A percentile compares a stretch with the other conserved stretches of the same genome.
These are phyloP conservation scores for Naganishia cerealis DNA, from an alignment of 1,284 basidiomycete species.

Conservation along the genomic window DNA sequence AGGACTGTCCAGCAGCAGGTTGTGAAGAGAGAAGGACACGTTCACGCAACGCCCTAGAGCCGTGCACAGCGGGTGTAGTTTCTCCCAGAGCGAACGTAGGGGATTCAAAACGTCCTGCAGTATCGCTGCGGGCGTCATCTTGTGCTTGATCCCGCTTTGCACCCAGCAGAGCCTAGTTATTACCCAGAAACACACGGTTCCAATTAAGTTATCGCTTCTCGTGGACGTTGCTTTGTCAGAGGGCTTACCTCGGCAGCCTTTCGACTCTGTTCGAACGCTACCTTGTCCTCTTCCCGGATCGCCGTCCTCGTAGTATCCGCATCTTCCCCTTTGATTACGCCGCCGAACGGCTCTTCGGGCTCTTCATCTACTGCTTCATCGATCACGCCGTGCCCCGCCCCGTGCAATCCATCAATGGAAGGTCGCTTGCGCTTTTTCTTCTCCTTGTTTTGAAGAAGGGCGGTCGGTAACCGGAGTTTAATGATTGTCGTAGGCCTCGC, in stretches of 20 bases:
- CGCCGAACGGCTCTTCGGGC: slow-evolving; percentile 67
- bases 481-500: slow-evolving; percentile 37
- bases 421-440: slow-evolving; percentile 27
- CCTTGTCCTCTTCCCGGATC: slow-evolving; percentile 68
- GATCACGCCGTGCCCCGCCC: slow-evolving; percentile 42
- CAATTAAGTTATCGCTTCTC: not conserved
- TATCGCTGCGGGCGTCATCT: slow-evolving; percentile 2
- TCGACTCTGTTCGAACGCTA: slow-evolving; percentile 72
- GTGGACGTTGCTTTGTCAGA: not conserved
- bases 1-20: slow-evolving; percentile 23
- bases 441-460: slow-evolving; percentile 13
- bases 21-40: slow-evolving; percentile 40
- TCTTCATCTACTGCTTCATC: slow-evolving; percentile 44
- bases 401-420: slow-evolving; percentile 25
- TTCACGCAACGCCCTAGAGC: slow-evolving; percentile 48
- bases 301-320: slow-evolving; percentile 74
- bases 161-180: slow-evolving; percentile 13
- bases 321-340: slow-evolving; percentile 69
- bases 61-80: not conserved
- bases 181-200: not conserved
- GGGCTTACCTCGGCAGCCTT: slow-evolving; percentile 61
- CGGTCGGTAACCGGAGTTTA: slow-evolving; percentile 31
- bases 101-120: slow-evolving; percentile 1
- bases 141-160: slow-evolving; percentile 14
- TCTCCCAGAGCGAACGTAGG: slow-evolving; percentile 1